These are phyloP conservation scores for Hibiscus tridactylites DNA, from an alignment of 345 rosid genomes.

Conservation along the genomic window DNA sequence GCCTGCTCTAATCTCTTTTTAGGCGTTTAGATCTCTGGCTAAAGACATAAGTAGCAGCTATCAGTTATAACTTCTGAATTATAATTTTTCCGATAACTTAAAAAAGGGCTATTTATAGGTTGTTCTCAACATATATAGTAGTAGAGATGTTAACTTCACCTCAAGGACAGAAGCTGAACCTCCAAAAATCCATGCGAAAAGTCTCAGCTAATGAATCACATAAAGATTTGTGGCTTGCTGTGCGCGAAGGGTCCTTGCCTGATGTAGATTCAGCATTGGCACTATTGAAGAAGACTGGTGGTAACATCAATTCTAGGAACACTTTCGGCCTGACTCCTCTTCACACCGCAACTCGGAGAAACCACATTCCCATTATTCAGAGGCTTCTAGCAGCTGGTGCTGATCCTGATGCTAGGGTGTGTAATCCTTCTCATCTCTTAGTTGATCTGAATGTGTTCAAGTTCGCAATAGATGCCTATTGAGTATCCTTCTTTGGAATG, in stretches of 20 bases:
- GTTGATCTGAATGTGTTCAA: background rate
- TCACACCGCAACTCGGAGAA: conserved; percentile 91
- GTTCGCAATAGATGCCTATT: background rate
- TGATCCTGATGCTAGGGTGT: conserved; percentile 95
- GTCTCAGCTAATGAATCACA: conserved; percentile 27
- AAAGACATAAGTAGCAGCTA: conserved; percentile 7
- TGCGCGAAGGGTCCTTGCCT: conserved; percentile 70
- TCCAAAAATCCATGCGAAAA: conserved; percentile 42
- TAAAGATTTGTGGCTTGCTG: conserved; percentile 75
- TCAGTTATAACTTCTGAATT: background rate
- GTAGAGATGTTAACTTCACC: conserved; percentile 54
- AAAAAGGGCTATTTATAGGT: conserved; percentile 6
- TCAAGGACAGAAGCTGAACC: conserved; percentile 51
- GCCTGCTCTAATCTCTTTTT: conserved; percentile 4
- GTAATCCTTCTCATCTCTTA: conserved; percentile 23
- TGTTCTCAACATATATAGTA: conserved; percentile 1
- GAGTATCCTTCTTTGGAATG: background rate
- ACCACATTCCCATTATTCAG: conserved; percentile 74
- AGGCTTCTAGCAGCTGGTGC: conserved; percentile 92
- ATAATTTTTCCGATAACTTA: background rate
- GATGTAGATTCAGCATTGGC: conserved; percentile 68
- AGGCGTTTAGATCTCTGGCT: conserved; percentile 6
- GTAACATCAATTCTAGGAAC: conserved; percentile 62
- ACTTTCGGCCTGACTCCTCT: conserved; percentile 75
- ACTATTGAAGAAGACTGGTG: conserved; percentile 71